A percentile compares a stretch with the other conserved stretches of the same genome.
phyloP scores from a whole-genome alignment of 2,329 filamentous ascomycete species.

The Helotiales sp. region DNA sequence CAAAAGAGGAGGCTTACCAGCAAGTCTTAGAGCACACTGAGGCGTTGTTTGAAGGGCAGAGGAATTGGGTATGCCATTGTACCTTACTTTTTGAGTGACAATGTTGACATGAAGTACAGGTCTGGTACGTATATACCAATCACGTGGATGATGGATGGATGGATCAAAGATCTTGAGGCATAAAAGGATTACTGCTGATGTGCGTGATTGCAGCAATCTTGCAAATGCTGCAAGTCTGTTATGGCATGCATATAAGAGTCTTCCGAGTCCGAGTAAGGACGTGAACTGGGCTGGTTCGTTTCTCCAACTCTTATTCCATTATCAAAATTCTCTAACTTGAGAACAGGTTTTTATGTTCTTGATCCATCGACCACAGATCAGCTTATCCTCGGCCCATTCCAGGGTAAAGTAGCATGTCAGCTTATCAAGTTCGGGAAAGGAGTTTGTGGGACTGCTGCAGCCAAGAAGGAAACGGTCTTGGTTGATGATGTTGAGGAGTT shows the following conservation, averaged over 20 bases:
- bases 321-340: not conserved
- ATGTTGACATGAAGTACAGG: slow-evolving; percentile 31
- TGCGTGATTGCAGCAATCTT: slow-evolving; percentile 60
- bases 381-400: slow-evolving; percentile 77
- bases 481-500: slow-evolving; percentile 71
- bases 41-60: slow-evolving; percentile 69
- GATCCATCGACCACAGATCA: slow-evolving; percentile 48
- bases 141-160: slow-evolving; percentile 1
- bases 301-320: not conserved
- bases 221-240: slow-evolving; percentile 74
- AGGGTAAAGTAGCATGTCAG: slow-evolving; percentile 79
- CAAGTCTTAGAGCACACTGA: slow-evolving; percentile 72
- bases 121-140: slow-evolving; percentile 38
- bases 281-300: slow-evolving; percentile 74
- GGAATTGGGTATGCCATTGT: slow-evolving; percentile 68
- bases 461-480: slow-evolving; percentile 61
- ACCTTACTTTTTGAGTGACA: not conserved
- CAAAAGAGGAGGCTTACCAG: slow-evolving; percentile 71
- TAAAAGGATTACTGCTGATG: not conserved
- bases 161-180: not conserved
- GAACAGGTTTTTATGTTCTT: slow-evolving; percentile 69
- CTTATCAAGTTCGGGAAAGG: slow-evolving; percentile 71
- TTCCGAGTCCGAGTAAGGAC: slow-evolving; percentile 61
- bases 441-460: slow-evolving; percentile 73
- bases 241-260: slow-evolving; percentile 77